Evolutionary conservation across 257 asterid species (phyloP), one percentile per base, ranked within the genome.

Genomic region (Primulina eburnea): DNA sequence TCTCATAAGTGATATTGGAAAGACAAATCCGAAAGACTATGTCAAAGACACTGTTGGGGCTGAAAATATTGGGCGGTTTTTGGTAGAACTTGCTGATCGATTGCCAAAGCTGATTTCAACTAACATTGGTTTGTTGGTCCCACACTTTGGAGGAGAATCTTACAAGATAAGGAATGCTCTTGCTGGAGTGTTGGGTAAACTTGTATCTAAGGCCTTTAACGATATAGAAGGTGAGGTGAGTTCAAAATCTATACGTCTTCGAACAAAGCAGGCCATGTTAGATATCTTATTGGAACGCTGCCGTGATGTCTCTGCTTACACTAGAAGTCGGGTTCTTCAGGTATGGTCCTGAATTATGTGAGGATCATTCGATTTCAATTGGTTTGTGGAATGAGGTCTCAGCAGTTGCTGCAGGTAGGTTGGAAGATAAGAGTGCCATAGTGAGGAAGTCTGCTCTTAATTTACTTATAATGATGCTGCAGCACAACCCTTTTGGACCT

Each of bases 361-460:
- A 93, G 80, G 91, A 90, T 38, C 96, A 86, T 83, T 89, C 92
- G 58, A 82, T 93, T 67, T 86, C 99, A 67, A 92, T 93, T 78
- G 97, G 99, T 63, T 79, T 93, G 75, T 93, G 99, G 99, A 90
- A 89, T 75, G 99, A 93, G 81, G 97, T 93, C 69, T 96, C 96
- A 47, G 84, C 79, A 50, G 88, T 89, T 64, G 96, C 97, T 65
- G 87, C 99, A 71, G 97, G 97, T 65, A 93, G 99, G 80, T 77
- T 93, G 76, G 97, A 89, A 81, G 99, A 93, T 74, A 93, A 89
- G 81, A 93, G 97, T 73, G 95, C 99, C n/a, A 82, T 93, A n/a
- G 99, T 89, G 75, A 86, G 99, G 68, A 93, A 93, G 76, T 89
- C 96, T 65, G 96, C 99, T 74, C 96, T 93, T 69, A 90, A 85